Evolutionary conservation across 768 basidiomycete species (phyloP), one percentile per base, ranked within the genome.

Genomic region (Amyloporia xantha): DNA sequence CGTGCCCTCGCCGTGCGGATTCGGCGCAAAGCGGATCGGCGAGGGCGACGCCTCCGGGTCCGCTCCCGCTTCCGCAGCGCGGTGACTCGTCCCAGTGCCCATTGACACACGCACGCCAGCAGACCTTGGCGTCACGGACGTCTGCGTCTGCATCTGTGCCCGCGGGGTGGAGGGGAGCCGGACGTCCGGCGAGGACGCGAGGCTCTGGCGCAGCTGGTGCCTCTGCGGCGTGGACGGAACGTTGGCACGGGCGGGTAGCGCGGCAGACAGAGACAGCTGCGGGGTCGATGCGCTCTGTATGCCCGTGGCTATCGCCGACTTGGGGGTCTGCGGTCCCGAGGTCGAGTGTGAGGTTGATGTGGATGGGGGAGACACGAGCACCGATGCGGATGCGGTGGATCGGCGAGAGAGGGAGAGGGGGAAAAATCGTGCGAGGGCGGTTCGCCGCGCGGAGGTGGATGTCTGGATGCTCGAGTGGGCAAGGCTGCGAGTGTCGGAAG

Each of bases 21-120:
- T 43, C 21, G 42, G 42, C 42, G 42, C 42, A 15, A 43, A 43
- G 21, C 24, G 42, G 2, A 43, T 43, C 3, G 42, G 42, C 7
- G 42, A 43, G 6, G 42, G 42, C 25, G 42, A 26, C 6, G 17
- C 25, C 42, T 43, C 19, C 26, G 4, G 19, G 15, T 43, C 42
- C 24, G 9, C 42, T 33, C 30, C 30, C n/a, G n/a, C n/a, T n/a
- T n/a, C n/a, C n/a, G 40, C 4, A 43, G 42, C 24, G 26, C 9
- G 30, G 30, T 33, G 30, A 15, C 30, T 15, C 9, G 7, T 7
- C 30, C 7, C 30, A 33, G 30, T 15, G 30, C 15, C 30, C 30
- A 33, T 41, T 23, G 19, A 9, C 7, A n/a, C 40, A 13, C 40
- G 40, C 40, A 12, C 13, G 20, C 40, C n/a, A n/a, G n/a, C n/a